Evolutionary conservation across 306 rosid species (phyloP).

Genomic region (Senna siamea): DNA sequence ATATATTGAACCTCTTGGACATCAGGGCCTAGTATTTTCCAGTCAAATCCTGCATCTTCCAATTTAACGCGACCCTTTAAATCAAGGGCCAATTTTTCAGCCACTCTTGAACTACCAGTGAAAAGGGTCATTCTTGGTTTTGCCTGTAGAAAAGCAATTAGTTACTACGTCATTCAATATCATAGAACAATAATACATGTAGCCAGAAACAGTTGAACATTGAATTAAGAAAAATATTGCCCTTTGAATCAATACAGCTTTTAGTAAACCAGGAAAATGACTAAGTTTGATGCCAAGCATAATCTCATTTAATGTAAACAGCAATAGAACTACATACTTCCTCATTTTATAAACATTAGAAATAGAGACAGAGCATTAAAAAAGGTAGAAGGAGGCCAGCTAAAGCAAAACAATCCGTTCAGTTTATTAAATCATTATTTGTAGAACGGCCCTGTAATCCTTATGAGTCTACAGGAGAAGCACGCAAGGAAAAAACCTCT

Average conservation of each 20-base stretch:
- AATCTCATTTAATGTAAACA: neutral
- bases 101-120: conserved; percentile 98
- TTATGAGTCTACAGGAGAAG: neutral
- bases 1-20: conserved; percentile 73
- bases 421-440: neutral
- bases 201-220: neutral
- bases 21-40: conserved; percentile 97
- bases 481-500: neutral
- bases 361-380: neutral
- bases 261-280: neutral
- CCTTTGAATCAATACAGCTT: neutral
- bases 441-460: neutral
- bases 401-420: neutral
- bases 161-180: conserved; percentile 33
- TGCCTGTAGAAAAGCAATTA: conserved; percentile 56
- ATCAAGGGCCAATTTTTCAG: conserved; percentile 85
- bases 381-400: neutral
- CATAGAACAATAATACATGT: conserved; percentile 9
- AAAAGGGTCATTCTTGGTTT: conserved; percentile 94
- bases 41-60: conserved; percentile 99
- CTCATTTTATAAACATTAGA: neutral
- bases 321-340: neutral
- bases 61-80: conserved; percentile 84
- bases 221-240: neutral
- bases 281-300: neutral